These are phyloP conservation scores for Ehretia macrophylla DNA, from an alignment of 257 asterid genomes.

Conservation along the genomic window DNA sequence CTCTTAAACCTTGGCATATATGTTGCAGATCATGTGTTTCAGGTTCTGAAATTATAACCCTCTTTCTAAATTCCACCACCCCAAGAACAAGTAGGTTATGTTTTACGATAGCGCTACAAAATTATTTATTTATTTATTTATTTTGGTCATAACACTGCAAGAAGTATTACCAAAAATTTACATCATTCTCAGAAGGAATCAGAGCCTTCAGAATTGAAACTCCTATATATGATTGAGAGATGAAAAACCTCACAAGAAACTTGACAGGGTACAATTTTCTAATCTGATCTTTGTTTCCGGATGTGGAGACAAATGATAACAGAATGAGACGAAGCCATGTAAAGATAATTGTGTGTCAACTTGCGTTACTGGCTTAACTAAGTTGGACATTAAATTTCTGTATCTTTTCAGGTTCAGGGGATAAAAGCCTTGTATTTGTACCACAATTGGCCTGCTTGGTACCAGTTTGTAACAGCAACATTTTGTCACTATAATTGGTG, in stretches of 20 bases:
- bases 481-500: constrained; percentile 89
- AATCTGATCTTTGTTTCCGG: constrained; percentile 1
- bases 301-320: neutral
- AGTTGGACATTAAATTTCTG: constrained; percentile 12
- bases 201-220: neutral
- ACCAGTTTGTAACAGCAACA: constrained; percentile 92
- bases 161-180: no score
- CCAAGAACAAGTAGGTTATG: no score
- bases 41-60: constrained; percentile 37
- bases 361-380: neutral
- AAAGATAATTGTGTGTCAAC: neutral
- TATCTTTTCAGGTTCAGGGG: constrained; percentile 52
- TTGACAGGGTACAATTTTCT: neutral
- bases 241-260: no score
- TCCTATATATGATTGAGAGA: no score
- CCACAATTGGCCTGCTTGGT: constrained; percentile 85
- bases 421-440: constrained; percentile 72
- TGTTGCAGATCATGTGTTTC: constrained; percentile 81
- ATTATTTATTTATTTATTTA: no score
- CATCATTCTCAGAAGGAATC: no score
- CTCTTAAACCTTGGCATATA: constrained; percentile 74
- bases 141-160: no score
- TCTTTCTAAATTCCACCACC: neutral
- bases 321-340: neutral
- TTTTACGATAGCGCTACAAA: no score